These are phyloP conservation scores for Fagopyrum homotropicum DNA, from an alignment of 148 eudicot genomes.

Conservation along the genomic window DNA sequence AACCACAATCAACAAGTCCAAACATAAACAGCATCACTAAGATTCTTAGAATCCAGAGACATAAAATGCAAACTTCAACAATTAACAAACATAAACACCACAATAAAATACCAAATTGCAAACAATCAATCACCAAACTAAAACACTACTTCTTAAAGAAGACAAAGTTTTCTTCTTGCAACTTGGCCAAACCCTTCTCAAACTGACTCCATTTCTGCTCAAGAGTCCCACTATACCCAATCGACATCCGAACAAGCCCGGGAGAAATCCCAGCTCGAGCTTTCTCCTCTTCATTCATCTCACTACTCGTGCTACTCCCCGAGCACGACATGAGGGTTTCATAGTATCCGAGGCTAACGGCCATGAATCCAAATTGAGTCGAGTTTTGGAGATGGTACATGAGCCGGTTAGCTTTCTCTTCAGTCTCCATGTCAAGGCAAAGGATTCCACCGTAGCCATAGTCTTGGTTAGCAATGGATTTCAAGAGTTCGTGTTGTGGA, in stretches of 20 bases:
- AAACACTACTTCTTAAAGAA: conserved; percentile 12
- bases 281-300: conserved; percentile 70
- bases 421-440: conserved; percentile 83
- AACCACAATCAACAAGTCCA: not conserved
- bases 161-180: conserved; percentile 31
- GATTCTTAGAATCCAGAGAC: not conserved
- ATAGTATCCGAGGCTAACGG: conserved; percentile 89
- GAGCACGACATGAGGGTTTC: conserved; percentile 98
- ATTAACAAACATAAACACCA: too few species aligned
- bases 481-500: conserved; percentile 60
- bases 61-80: not conserved
- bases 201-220: conserved; percentile 91
- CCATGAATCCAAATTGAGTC: conserved; percentile 85
- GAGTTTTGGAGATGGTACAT: conserved; percentile 73
- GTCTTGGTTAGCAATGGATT: conserved; percentile 47
- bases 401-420: conserved; percentile 59
- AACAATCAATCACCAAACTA: not conserved
- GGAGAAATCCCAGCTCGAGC: conserved; percentile 77
- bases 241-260: conserved; percentile 79
- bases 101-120: not conserved
- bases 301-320: conserved; percentile 86
- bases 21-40: not conserved
- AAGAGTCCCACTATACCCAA: conserved; percentile 76
- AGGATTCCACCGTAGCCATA: conserved; percentile 87
- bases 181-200: conserved; percentile 53